Percentiles rank a stretch among this genome's conserved stretches.
Evolutionary conservation across 345 rosid species (phyloP).

Genomic region (Gossypium australe): DNA sequence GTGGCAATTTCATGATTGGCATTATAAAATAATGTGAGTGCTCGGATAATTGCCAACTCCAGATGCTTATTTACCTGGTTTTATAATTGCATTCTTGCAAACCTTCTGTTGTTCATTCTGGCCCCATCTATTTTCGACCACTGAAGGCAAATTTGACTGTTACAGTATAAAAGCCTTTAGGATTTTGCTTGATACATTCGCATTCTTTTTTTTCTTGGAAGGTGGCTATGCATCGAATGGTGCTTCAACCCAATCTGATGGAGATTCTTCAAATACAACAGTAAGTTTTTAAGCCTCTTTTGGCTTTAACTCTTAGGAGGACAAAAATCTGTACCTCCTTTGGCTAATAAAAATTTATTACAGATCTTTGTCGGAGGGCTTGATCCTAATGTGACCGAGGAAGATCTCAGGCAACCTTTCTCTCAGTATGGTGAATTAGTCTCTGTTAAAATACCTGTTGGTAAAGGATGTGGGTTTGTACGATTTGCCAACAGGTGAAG

Average conservation of each 20-base stretch:
- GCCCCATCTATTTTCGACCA: not conserved
- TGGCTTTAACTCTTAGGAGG: constrained; percentile 8
- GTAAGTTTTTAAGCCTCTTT: constrained; percentile 38
- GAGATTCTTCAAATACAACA: constrained; percentile 76
- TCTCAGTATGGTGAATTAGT: constrained; percentile 75
- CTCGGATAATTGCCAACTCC: not conserved
- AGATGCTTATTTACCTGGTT: not conserved
- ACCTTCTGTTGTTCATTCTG: not conserved
- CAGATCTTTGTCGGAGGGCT: constrained; percentile 99
- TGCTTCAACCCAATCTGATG: constrained; percentile 49
- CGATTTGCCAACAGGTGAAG: constrained; percentile 77
- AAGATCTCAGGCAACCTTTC: constrained; percentile 80
- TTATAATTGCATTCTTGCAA: not conserved
- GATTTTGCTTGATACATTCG: not conserved
- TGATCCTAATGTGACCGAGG: constrained; percentile 79
- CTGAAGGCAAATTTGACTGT: not conserved
- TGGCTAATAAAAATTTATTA: constrained; percentile 24
- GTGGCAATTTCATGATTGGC: not conserved
- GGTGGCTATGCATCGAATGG: constrained; percentile 77
- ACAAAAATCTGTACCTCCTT: not conserved
- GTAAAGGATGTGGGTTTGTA: constrained; percentile 94
- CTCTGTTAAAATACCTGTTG: constrained; percentile 82
- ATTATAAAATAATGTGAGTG: not conserved
- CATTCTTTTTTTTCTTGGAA: constrained; percentile 7
- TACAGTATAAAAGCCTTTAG: not conserved